Percentiles rank a stretch among this genome's conserved stretches.
Evolutionary conservation across 2,329 filamentous ascomycete species (phyloP).

Genomic region (Lachnellula occidentalis): DNA sequence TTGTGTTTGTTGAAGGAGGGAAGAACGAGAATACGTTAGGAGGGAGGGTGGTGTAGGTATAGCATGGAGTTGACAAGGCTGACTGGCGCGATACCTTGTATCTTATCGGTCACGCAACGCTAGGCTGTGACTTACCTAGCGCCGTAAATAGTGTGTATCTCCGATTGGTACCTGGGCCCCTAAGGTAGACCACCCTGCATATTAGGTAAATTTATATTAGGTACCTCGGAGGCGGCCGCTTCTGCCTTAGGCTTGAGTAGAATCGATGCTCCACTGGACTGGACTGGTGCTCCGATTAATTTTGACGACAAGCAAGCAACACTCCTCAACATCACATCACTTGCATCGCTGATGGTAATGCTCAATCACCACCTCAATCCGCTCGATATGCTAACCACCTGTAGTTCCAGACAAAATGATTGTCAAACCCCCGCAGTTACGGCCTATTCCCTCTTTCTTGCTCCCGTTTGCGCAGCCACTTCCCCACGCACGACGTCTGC

Average conservation of each 20-base stretch:
- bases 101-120: no score
- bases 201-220: no score
- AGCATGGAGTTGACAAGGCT: neutral
- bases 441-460: slow-evolving; percentile 29
- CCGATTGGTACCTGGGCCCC: no score
- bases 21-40: neutral
- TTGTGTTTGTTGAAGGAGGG: neutral
- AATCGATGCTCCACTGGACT: neutral
- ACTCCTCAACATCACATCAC: neutral
- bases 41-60: neutral
- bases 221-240: neutral
- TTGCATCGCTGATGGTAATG: neutral
- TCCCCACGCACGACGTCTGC: slow-evolving; percentile 34
- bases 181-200: no score
- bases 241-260: neutral
- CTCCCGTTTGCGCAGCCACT: slow-evolving; percentile 27
- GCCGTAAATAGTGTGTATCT: no score
- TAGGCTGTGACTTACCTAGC: no score
- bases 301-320: slow-evolving; percentile 8
- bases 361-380: neutral
- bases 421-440: slow-evolving; percentile 23
- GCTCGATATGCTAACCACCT: neutral
- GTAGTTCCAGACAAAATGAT: slow-evolving; percentile 23
- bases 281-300: neutral
- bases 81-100: no score